Evolutionary conservation across 768 basidiomycete species (phyloP).

Genomic region (Glaciozyma martinii): DNA sequence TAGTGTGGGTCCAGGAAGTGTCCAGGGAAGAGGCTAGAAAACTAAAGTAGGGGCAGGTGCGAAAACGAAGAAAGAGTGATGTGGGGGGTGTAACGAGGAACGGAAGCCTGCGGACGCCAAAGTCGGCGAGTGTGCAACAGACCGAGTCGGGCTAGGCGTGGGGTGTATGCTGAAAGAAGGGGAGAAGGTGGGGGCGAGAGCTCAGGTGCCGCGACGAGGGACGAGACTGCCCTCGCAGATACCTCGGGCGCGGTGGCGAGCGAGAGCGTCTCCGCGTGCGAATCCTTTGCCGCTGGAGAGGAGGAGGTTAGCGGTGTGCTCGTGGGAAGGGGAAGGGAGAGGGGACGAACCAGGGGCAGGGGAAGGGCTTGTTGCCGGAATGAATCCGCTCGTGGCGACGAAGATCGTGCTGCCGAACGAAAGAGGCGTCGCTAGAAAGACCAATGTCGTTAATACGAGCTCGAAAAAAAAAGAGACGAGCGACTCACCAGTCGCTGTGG

Average conservation of each 20-base stretch:
- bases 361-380: constrained; percentile 42
- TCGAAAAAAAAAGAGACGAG: not conserved
- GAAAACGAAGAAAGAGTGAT: too few species aligned
- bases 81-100: not conserved
- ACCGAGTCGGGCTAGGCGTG: not conserved
- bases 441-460: not conserved
- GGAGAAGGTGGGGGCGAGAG: not conserved
- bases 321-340: not conserved
- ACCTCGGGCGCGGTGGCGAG: constrained; percentile 43
- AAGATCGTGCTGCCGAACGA: constrained; percentile 45
- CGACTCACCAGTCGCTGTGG: constrained; percentile 41
- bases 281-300: constrained; percentile 43
- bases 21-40: too few species aligned
- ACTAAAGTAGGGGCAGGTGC: too few species aligned
- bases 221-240: constrained; percentile 42
- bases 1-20: too few species aligned
- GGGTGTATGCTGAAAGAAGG: not conserved
- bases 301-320: not conserved
- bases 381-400: constrained; percentile 43
- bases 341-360: constrained; percentile 42
- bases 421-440: constrained; percentile 39
- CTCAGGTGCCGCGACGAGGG: constrained; percentile 30
- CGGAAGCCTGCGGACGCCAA: not conserved
- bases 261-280: constrained; percentile 44
- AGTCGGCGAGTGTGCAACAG: not conserved